Base-by-base conservation (phyloP, 306 rosid species). In the Acacia confusa region DNA sequence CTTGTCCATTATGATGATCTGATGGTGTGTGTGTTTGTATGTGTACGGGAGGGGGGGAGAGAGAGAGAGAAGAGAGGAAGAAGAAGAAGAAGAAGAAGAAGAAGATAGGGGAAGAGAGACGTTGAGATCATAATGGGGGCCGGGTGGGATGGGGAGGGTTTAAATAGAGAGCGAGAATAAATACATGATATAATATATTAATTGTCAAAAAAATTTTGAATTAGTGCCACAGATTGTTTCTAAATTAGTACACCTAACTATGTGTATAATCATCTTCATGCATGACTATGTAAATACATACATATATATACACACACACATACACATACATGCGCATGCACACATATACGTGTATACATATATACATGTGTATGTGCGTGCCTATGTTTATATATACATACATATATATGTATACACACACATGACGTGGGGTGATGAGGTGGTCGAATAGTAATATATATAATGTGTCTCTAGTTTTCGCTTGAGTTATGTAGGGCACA, bases 111-210 rank as follows among this genome's bases (percentile, higher is more conserved):
- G 69, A 28, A 75, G 88, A 78, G 84, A 63, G 76, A 76, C 79
- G 79, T 69, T 78, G 81, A 81, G 86, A 87, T 76, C 67, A 78
- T 84, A 86, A 81, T 73, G 91, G 70, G n/a, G 78, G 84, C n/a
- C n/a, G n/a, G n/a, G n/a, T n/a, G n/a, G n/a, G n/a, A n/a, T 84
- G 43, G 88, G 86, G 86, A 82, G 89, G 89, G 89, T 78, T 87
- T 91, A 89, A 91, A 93, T 93, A 93, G 88, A 86, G n/a, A 19
- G 45, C 28, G 69, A 86, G 72, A 60, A 74, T 25, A 25, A 60
- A 60, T 58, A 58, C 24, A 24, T 72, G 45, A 71, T 65, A 78
- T 80, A 47, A 77, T 41, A 53, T 84, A 73, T 77, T 82, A 22
- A 34, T 79, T 78, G 78, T 64, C 36, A 78, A 85, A 58, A 67